phyloP scores from a whole-genome alignment of 192 early-diverging fungal genomes.

The Geranomyces michiganensis region DNA sequence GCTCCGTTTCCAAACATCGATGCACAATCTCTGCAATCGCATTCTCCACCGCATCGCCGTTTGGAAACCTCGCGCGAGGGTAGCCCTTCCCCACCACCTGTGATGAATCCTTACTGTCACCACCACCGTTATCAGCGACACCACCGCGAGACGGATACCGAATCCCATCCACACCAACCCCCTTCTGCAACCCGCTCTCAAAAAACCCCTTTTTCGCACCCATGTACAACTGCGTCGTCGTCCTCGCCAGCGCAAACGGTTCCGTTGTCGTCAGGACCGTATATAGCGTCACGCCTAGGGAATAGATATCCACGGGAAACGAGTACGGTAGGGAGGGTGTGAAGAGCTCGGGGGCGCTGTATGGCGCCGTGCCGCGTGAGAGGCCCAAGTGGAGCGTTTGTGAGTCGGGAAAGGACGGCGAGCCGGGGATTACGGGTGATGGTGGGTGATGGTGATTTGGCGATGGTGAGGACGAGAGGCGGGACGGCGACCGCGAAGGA shows the following conservation, averaged over 20 bases:
- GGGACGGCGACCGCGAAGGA: not conserved
- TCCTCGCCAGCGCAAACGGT: conserved; percentile 44
- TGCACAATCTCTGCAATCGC: conserved; percentile 2
- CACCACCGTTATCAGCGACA: not conserved
- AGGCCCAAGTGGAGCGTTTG: conserved; percentile 47
- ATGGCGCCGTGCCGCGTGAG: conserved; percentile 51
- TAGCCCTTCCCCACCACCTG: not conserved
- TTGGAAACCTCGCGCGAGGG: not conserved
- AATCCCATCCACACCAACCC: conserved; percentile 18
- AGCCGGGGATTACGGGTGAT: conserved; percentile 22
- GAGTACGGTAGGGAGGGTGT: conserved; percentile 41
- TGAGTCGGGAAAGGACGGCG: conserved; percentile 22
- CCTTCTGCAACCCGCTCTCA: conserved; percentile 47
- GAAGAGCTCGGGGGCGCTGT: conserved; percentile 54
- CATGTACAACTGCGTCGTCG: conserved; percentile 46
- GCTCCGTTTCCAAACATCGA: conserved; percentile 1
- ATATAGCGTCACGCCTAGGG: conserved; percentile 51
- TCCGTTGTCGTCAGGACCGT: conserved; percentile 42
- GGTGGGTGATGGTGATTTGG: not conserved
- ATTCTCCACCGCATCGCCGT: conserved; percentile 4
- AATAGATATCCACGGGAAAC: conserved; percentile 56
- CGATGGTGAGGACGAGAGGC: not conserved
- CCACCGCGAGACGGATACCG: not conserved
- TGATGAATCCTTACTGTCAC: not conserved
- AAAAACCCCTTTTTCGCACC: conserved; percentile 53